Percentiles rank a stretch among this genome's conserved stretches.
These are phyloP conservation scores for Irpex lacteus DNA, from an alignment of 1,284 basidiomycete genomes.

Conservation along the genomic window DNA sequence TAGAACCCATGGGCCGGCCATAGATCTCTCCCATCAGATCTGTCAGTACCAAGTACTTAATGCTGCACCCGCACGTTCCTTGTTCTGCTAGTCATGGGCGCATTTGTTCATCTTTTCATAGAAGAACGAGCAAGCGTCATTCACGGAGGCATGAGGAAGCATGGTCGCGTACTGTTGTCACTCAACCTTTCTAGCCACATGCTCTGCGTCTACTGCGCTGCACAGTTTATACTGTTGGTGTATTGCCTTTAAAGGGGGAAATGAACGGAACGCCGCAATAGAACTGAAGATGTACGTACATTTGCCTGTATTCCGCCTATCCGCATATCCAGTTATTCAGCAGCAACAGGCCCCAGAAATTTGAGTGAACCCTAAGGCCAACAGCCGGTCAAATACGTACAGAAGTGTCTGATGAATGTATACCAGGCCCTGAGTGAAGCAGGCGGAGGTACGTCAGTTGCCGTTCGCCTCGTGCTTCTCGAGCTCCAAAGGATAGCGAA, in stretches of 20 bases:
- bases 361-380: not conserved
- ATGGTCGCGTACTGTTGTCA: not conserved
- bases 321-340: not conserved
- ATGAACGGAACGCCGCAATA: not conserved
- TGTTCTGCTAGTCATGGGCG: not conserved
- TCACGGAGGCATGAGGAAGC: not conserved
- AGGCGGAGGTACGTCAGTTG: not conserved
- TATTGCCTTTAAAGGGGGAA: not conserved
- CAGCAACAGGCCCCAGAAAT: not conserved
- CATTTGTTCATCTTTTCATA: not conserved
- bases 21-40: not conserved
- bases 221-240: not conserved
- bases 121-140: not conserved
- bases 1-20: not conserved
- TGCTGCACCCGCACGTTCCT: not conserved
- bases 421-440: not conserved
- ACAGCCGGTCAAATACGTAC: not conserved
- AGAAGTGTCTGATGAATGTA: not conserved
- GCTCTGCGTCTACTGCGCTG: not conserved
- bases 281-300: not conserved
- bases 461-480: not conserved
- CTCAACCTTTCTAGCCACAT: not conserved
- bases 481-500: not conserved
- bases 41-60: not conserved
- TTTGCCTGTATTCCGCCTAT: not conserved